Evolutionary conservation across 257 asterid species (phyloP).

Genomic region (Gardenia jasminoides): DNA sequence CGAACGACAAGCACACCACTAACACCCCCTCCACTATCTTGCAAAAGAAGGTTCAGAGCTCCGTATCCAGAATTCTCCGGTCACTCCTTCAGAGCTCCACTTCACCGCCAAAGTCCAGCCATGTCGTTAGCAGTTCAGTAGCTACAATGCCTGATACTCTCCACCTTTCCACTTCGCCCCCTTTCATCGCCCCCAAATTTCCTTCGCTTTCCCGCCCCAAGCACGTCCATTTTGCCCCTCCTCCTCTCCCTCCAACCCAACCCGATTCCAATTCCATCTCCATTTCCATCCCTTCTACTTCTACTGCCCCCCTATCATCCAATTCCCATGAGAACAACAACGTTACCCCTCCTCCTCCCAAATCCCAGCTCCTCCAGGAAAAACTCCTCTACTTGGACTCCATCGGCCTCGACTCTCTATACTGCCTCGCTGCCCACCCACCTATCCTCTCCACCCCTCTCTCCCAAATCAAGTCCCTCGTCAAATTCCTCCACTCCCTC

Average conservation of each 20-base stretch:
- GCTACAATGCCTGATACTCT: slow-evolving; percentile 38
- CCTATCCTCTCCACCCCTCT: slow-evolving; percentile 53
- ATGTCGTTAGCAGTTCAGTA: not conserved
- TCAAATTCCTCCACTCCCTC: slow-evolving; percentile 58
- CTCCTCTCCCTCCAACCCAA: slow-evolving; percentile 8
- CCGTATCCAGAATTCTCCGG: too few relatives aligned
- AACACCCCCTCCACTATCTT: too few relatives aligned
- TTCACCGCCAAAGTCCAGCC: not conserved
- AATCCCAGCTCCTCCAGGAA: slow-evolving; percentile 44
- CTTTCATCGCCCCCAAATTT: slow-evolving; percentile 22
- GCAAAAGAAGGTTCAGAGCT: too few relatives aligned
- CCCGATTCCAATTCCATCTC: not conserved
- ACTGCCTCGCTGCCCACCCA: slow-evolving; percentile 60
- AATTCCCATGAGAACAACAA: too few relatives aligned
- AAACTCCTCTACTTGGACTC: slow-evolving; percentile 75
- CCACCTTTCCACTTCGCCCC: slow-evolving; percentile 30
- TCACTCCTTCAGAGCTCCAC: too few relatives aligned
- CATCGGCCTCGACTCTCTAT: slow-evolving; percentile 66
- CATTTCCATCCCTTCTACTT: slow-evolving; percentile 19
- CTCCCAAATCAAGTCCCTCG: slow-evolving; percentile 56
- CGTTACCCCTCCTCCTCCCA: not conserved
- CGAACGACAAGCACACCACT: too few relatives aligned
- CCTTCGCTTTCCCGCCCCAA: slow-evolving; percentile 33
- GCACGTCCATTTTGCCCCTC: slow-evolving; percentile 32
- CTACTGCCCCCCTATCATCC: slow-evolving; percentile 18